Percentiles rank a stretch among this genome's conserved stretches.
Evolutionary conservation across 225 moss, liverwort and hornwort genomes (phyloP).

Genomic region (Bryum argenteum): DNA sequence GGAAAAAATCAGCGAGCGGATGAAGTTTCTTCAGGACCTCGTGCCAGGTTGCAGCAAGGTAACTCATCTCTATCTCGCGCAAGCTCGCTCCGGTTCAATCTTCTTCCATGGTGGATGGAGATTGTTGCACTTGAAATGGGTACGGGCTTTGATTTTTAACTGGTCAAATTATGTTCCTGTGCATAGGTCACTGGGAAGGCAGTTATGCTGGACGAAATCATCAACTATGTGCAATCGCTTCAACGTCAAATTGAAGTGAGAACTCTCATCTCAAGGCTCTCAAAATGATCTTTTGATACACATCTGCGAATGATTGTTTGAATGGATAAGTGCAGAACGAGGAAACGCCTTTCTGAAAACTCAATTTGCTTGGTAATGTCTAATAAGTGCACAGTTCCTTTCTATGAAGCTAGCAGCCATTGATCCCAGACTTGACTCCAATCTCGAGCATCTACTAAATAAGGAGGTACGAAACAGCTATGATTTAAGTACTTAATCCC

Average conservation of each 20-base stretch:
- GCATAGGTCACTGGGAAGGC: slow-evolving; percentile 80
- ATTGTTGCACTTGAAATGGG: not conserved
- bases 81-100: not conserved
- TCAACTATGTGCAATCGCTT: slow-evolving; percentile 90
- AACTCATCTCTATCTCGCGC: slow-evolving; percentile 12
- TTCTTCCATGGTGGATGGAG: not conserved
- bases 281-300: not conserved
- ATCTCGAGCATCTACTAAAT: slow-evolving; percentile 61
- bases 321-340: not conserved
- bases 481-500: not conserved
- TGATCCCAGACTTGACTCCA: slow-evolving; percentile 68
- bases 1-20: slow-evolving; percentile 87
- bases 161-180: not conserved
- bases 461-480: slow-evolving; percentile 62
- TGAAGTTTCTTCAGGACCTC: slow-evolving; percentile 91
- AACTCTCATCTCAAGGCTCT: not conserved
- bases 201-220: slow-evolving; percentile 85
- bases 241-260: slow-evolving; percentile 90
- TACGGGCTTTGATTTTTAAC: not conserved
- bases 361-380: slow-evolving; percentile 5
- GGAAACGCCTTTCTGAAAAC: slow-evolving; percentile 5
- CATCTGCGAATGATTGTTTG: not conserved
- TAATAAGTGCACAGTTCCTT: slow-evolving; percentile 68
- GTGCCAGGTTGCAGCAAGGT: slow-evolving; percentile 93
- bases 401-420: slow-evolving; percentile 84